A percentile compares a stretch with the other conserved stretches of the same genome.
Conservation (phyloP, 139 green algal genomes). For the Microglena sp. region DNA sequence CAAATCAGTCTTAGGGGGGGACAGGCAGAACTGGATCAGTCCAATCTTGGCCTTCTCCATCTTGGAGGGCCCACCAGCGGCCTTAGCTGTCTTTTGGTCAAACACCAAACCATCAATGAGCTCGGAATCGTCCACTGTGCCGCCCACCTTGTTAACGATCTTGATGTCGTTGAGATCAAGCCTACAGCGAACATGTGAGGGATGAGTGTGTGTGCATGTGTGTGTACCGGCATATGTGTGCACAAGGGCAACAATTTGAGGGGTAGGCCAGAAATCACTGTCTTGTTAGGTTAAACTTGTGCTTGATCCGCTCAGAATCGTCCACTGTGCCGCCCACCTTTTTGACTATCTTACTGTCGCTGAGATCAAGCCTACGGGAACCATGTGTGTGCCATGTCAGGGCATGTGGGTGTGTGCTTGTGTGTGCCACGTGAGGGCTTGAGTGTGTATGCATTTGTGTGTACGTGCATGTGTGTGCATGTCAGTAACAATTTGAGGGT, state of each 20-base stretch:
- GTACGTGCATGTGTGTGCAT: no score
- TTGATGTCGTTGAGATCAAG: conserved; percentile 93
- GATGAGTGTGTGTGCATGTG: no score
- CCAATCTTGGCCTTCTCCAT: conserved; percentile 93
- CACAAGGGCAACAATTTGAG: not conserved
- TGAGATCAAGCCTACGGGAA: conserved; percentile 89
- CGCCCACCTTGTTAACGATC: conserved; percentile 85
- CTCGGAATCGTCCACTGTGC: conserved; percentile 93
- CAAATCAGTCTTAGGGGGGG: conserved; percentile 95
- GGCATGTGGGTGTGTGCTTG: no score
- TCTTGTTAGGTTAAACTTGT: no score
- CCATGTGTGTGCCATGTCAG: no score
- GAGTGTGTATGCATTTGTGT: no score
- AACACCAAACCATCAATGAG: conserved; percentile 94
- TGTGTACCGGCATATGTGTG: no score
- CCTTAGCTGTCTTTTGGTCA: conserved; percentile 83
- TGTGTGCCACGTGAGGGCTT: no score
- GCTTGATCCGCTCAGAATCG: conserved; percentile 86
- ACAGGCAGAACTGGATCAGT: conserved; percentile 92
- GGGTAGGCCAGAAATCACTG: no score
- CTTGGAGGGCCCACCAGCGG: conserved; percentile 76
- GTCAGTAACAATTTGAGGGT: no score
- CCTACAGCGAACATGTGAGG: no score
- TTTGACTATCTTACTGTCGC: conserved; percentile 84
- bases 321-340: conserved; percentile 95